Evolutionary conservation across 495 filamentous ascomycete genomes (phyloP), one percentile per base, ranked within the genome.

Genomic region (Podospora appendiculata): DNA sequence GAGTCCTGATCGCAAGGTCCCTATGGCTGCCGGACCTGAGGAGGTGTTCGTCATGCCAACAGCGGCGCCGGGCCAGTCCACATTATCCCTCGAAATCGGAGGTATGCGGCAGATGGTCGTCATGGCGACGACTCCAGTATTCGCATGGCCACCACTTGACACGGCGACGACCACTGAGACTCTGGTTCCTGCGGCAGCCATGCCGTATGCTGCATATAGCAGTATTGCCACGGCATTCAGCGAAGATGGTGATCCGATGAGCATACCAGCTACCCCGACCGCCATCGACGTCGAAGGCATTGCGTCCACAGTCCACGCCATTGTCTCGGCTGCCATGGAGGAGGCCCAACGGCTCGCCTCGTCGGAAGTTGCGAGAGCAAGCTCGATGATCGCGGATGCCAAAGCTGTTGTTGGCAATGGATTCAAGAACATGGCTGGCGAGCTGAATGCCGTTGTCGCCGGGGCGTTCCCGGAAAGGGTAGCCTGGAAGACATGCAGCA

Each of bases 1-100:
- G 57, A 72, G 61, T 42, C 59, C 65, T 8, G 63, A 69, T 51
- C 59, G 64, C 13, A 54, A 66, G 9, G 58, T 57, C 4, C 45
- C 52, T 6, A 57, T 43, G 19, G 53, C 34, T 19, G n/a, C 48
- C 18, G 51, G 57, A 6, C 57, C 54, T 32, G 49, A 55, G 5
- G 18, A 51, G 18, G 44, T 50, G 14, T 62, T 60, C 13, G 43
- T 41, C 19, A 17, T 54, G 33, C 59, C 59, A n/a, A 32, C 40
- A 14, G 52, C 43, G n/a, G 38, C 48, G 34, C 54, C 54, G 34
- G 60, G 57, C 25, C 51, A 60, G 49, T 50, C 51, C 9, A 57
- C 47, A 41, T 44, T 60, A 19, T 8, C 43, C 33, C 35, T 54
- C 14, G 39, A 48, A 25, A 44, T 43, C 0, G 60, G 58, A 1